Evolutionary conservation across 192 early-diverging fungal species (phyloP), one percentile per base, ranked within the genome.

Genomic region (Coemansia sp.): DNA sequence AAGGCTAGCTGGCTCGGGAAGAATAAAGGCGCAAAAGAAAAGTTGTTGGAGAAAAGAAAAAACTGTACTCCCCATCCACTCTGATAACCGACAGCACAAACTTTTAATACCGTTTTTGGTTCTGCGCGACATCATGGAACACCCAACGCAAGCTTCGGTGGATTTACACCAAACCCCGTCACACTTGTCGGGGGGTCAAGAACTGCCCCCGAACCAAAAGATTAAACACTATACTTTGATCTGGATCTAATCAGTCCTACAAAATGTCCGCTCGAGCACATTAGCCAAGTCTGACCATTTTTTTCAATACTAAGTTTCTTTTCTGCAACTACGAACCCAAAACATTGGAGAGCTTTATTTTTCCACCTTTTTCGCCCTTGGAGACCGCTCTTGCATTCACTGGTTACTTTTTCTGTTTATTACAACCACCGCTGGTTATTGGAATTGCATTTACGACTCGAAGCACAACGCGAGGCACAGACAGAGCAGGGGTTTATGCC

Each of bases 401-500:
- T 5, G 4, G 12, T 44, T 44, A 44, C 14, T 44, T 14, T 44
- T n/a, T 49, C 15, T 17, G 17, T 20, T 17, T 19, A 49, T 6
- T 19, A 49, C 47, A 9, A 49, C 47, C 47, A 49, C 47, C 47
- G 19, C 47, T 19, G 19, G 40, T n/a, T 44, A 44, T n/a, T 44
- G 4, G 40, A 44, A 44, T 44, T 44, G 40, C 40, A 44, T 44
- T 44, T n/a, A 44, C 40, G 40, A 44, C 40, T n/a, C 14, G 40
- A 44, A 14, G 40, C 40, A 44, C 40, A 44, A 48, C 47, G 47
- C 47, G 54, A 6, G 54, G 17, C 37, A 28, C 47, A 26, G 44
- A 61, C 21, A 9, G 23, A 61, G 47, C 28, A 61, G n/a, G 19
- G 23, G 59, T 67, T 37, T 68, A 68, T 68, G 66, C 57, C 60